Base-by-base conservation (phyloP, 192 early-diverging fungal species). In the Mortierella hygrophila region DNA sequence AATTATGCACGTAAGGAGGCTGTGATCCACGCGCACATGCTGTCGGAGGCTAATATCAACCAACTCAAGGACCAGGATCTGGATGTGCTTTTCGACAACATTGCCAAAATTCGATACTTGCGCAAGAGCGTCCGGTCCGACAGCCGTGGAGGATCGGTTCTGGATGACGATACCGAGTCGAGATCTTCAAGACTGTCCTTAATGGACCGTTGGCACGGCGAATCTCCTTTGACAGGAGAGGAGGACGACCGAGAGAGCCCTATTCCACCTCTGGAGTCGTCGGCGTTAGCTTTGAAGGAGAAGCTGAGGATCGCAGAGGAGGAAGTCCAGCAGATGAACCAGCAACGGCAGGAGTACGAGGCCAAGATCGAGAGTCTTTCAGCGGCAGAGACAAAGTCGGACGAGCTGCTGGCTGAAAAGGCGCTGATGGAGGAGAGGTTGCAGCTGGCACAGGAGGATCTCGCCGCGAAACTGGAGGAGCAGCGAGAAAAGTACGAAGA, bases 1-100 rank as follows among this genome's bases (percentile, higher is more conserved):
- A 94, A 93, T 49, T 95, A 91, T 81, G 95, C 95, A 1, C 92
- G 92, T 75, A 89, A 90, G 55, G 95, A 97, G 81, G 93, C 93
- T 3, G 91, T 93, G 23, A 81, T 81, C 20, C 75, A 86, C 35
- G 84, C 84, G 4, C 84, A 86, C 60, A 86, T 86, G 84, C 75
- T 86, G 11, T 86, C 84, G 6, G 84, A 86, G 32, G 74, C 84
- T 29, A 81, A 76, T 49, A 86, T 86, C 63, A 76, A 86, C 41
- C 79, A 86, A 11, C 76, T 86, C 44, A 86, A 81, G 54, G 84
- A 86, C 54, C 84, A 86, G 52, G 79, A 86, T 49, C 47, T 86
- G 23, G 84, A 86, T 26, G 52, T 78, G 35, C 63, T 93, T 0
- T 91, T 90, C 78, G 91, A 93, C 57, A 91, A 91, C 69, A 90